Base-by-base conservation (phyloP, 495 filamentous ascomycete species). In the Penicillium flavigenum region DNA sequence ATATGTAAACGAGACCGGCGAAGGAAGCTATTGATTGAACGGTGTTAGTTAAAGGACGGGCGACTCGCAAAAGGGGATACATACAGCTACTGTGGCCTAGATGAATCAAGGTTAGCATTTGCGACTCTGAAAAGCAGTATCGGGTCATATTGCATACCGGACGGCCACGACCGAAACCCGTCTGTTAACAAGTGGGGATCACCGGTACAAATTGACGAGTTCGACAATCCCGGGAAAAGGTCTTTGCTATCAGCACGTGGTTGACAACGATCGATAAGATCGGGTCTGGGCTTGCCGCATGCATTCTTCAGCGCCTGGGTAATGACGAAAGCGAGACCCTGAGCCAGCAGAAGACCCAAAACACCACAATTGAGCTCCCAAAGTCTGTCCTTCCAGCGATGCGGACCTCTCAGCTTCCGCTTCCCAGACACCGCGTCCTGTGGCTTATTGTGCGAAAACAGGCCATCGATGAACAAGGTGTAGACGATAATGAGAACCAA, bases 361-460 rank as follows among this genome's bases (percentile, higher is more conserved):
- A 89, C 83, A 7, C 90, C 91, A 50, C 83, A 88, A 59, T 94
- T 91, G 65, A 92, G 76, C 70, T 96, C 88, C 90, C 90, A 94
- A 14, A 96, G 69, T 17, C 81, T 70, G 60, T 83, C 81, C 65
- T 83, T 83, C 63, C 76, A 76, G 52, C 89, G 84, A 59, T 90
- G 85, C 62, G 81, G 82, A 66, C 89, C 88, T 12, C 83, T 81
- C 59, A 91, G 64, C 31, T 77, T 80, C 51, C 79, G 68, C 56
- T 75, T 74, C 20, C 76, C 75, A 5, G 72, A 65, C 11, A 51
- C 57, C 31, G 69, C 57, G 42, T 74, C 63, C 29, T 63, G 59
- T 9, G 80, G 68, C 73, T 85, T 75, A 72, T 89, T 51, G 79
- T 91, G 74, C 62, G 87, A 78, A 72, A 82, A 78, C 68, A 88